Conservation (phyloP, 371 early-diverging fungal genomes). For the Polyrhizophydium stewartii region DNA sequence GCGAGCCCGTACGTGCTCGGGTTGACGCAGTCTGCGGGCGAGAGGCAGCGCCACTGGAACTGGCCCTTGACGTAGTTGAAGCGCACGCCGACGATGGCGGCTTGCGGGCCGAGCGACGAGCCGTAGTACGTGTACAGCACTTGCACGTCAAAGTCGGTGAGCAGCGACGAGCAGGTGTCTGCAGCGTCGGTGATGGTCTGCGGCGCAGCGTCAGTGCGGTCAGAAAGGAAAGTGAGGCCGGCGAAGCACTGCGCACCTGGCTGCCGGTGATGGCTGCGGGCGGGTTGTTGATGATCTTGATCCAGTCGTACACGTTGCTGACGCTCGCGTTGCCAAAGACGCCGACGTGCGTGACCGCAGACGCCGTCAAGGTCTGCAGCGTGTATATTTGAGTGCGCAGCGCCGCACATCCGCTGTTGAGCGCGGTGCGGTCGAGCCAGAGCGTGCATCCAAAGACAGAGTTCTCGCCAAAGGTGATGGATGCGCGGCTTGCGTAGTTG, state of each 20-base stretch:
- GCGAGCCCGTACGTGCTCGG: background rate
- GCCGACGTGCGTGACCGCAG: conserved; percentile 19
- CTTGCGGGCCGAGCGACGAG: conserved; percentile 19
- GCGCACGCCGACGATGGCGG: conserved; percentile 24
- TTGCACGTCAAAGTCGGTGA: conserved; percentile 27
- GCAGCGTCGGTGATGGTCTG: conserved; percentile 9
- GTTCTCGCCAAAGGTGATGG: conserved; percentile 29
- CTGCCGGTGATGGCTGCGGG: conserved; percentile 4
- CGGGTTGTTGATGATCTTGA: conserved; percentile 10
- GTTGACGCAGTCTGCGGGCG: conserved; percentile 13
- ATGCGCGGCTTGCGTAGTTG: conserved; percentile 7
- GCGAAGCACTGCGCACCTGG: background rate
- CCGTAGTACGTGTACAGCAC: conserved; percentile 24
- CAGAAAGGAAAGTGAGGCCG: background rate
- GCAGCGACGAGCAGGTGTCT: conserved; percentile 25
- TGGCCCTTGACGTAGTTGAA: conserved; percentile 12
- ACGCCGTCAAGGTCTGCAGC: conserved; percentile 16
- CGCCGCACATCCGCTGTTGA: conserved; percentile 10
- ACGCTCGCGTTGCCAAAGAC: conserved; percentile 30
- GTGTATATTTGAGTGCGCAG: conserved; percentile 12
- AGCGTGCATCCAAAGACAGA: conserved; percentile 28
- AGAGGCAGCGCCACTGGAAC: conserved; percentile 19
- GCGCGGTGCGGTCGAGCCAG: conserved; percentile 7
- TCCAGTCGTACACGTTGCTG: conserved; percentile 23
- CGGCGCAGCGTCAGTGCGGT: background rate